Evolutionary conservation across 2,329 filamentous ascomycete species (phyloP), one percentile per base, ranked within the genome.

Genomic region (Pestalotiopsis sp.): DNA sequence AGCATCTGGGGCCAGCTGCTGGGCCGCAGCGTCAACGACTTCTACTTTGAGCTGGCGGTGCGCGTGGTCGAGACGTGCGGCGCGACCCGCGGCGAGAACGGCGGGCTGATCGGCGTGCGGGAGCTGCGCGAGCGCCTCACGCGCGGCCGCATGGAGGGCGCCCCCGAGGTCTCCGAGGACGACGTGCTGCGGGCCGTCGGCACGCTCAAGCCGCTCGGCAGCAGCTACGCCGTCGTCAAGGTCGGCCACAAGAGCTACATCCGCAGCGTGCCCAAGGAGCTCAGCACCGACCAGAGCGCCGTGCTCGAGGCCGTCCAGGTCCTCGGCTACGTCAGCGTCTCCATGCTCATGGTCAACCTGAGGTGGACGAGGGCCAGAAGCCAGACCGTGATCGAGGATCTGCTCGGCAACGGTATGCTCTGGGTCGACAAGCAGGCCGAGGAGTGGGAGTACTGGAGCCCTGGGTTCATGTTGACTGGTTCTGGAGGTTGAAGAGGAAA

Each of bases 31-130:
- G 95, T 99, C 74, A 97, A 98, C 78, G 96, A 99, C 80, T 99
- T 99, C 78, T 99, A 98, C 83, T 98, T 98, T 80, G 95, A 97
- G 83, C 89, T 99, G 60, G 96, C 94, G 1, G 95, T 98, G n/a
- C 88, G 93, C 64, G 93, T 98, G 0, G 96, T 99, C 5, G 95
- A 98, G 80, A 90, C 98, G 7, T 99, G 96, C 78, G 87, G 94
- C 5, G 90, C 91, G 66, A 98, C 94, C 59, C 86, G 96, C 66
- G 89, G 88, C 3, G 95, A 98, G 81, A 99, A 99, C 78, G 96
- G 96, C 6, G 96, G 96, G 0, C 84, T 99, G 75, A 93, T 99
- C 66, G 93, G 93, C 12, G 87, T 98, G 20, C 85, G 88, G 59
- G 95, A 98, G 80, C 90, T 97, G 74, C 85, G 90, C 68, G 92